These are phyloP conservation scores for Cladobotryum mycophilum DNA, from an alignment of 2,329 filamentous ascomycete species.

Conservation along the genomic window DNA sequence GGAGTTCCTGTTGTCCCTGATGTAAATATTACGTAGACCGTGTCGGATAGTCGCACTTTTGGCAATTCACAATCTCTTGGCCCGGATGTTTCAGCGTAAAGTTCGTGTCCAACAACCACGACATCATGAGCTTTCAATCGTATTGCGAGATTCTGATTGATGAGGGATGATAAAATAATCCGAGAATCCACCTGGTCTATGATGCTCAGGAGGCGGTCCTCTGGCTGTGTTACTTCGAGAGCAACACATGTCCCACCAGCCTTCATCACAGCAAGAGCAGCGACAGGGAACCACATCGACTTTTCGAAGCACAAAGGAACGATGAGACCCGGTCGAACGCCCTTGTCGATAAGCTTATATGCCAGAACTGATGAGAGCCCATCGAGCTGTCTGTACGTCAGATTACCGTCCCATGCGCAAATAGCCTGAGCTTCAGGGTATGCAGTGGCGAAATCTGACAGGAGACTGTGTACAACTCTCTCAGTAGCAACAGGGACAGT, in stretches of 20 bases:
- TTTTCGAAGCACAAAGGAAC: slow-evolving; percentile 16
- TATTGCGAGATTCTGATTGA: too few species aligned
- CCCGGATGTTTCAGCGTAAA: not conserved
- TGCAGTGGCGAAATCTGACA: too few species aligned
- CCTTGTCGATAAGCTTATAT: slow-evolving; percentile 4
- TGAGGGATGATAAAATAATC: not conserved
- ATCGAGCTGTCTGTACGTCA: slow-evolving; percentile 16
- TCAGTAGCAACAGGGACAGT: not conserved
- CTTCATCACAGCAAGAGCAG: slow-evolving; percentile 9
- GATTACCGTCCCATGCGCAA: slow-evolving; percentile 15
- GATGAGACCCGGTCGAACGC: slow-evolving; percentile 19
- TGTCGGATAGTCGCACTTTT: slow-evolving; percentile 12
- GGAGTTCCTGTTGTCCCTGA: slow-evolving; percentile 20
- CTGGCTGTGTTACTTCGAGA: slow-evolving; percentile 11
- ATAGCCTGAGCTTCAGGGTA: slow-evolving; percentile 5
- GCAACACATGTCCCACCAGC: slow-evolving; percentile 13
- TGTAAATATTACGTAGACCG: slow-evolving; percentile 20
- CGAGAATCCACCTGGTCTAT: not conserved
- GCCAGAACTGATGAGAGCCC: slow-evolving; percentile 7
- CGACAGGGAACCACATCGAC: slow-evolving; percentile 13
- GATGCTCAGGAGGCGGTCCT: slow-evolving; percentile 1
- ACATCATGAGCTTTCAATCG: too few species aligned
- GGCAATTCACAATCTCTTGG: slow-evolving; percentile 13
- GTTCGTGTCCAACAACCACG: too few species aligned
- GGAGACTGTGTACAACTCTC: too few species aligned